Evolutionary conservation across 2,329 filamentous ascomycete genomes (phyloP).

Genomic region (Diplodia intermedia): DNA sequence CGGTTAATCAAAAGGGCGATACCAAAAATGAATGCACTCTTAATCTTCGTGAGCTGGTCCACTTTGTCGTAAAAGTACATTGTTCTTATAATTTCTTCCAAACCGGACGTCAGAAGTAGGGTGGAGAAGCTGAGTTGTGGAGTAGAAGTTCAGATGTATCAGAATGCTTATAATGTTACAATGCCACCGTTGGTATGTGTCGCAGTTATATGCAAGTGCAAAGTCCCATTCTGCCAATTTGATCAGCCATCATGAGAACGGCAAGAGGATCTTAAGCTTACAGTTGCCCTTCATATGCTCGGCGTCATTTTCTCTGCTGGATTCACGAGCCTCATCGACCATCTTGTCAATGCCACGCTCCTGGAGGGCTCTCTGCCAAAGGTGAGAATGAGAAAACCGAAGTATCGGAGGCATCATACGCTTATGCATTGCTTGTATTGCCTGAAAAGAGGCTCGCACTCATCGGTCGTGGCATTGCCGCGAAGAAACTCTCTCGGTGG

Average conservation of each 20-base stretch:
- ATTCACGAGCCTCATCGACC: slow-evolving; percentile 87
- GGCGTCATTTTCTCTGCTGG: slow-evolving; percentile 85
- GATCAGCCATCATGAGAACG: background rate
- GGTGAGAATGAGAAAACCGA: background rate
- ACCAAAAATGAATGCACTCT: background rate
- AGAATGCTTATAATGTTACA: background rate
- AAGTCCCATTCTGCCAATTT: background rate
- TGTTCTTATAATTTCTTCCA: background rate
- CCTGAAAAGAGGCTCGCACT: slow-evolving; percentile 85
- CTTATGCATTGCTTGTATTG: slow-evolving; percentile 87
- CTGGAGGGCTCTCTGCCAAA: slow-evolving; percentile 77
- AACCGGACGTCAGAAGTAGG: background rate
- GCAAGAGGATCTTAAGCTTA: background rate
- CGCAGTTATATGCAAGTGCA: background rate
- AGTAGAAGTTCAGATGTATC: background rate
- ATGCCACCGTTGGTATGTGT: background rate
- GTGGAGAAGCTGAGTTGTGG: no score
- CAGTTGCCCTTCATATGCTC: slow-evolving; percentile 65
- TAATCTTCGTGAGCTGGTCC: background rate
- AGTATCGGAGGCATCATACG: slow-evolving; percentile 59
- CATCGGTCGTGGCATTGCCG: slow-evolving; percentile 80
- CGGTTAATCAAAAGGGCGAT: background rate
- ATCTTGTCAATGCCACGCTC: slow-evolving; percentile 91
- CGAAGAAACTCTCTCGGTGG: slow-evolving; percentile 75
- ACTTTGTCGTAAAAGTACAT: background rate